Conservation (phyloP, 1,284 basidiomycete genomes). For the Austroboletus novae-zelandiae region DNA sequence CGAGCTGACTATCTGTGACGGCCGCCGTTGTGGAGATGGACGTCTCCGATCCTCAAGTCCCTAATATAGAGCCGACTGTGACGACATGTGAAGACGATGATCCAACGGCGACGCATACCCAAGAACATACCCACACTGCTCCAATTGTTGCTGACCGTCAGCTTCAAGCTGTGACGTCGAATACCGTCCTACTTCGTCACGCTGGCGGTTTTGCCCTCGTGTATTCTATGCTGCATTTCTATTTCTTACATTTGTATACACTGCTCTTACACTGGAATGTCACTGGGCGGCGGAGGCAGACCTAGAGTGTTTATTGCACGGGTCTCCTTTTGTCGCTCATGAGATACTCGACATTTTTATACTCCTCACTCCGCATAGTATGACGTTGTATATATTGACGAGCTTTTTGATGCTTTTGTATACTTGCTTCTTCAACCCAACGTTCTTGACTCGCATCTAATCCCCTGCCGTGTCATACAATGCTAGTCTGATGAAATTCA, state of each 20-base stretch:
- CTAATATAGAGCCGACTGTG: constrained; percentile 24
- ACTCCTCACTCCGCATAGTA: constrained; percentile 13
- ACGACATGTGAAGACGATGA: constrained; percentile 17
- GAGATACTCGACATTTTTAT: constrained; percentile 2
- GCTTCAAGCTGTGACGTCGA: constrained; percentile 22
- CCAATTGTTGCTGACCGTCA: constrained; percentile 19
- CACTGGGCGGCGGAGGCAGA: constrained; percentile 27
- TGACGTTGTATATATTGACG: constrained; percentile 32
- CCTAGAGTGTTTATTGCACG: constrained; percentile 16
- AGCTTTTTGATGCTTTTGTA: constrained; percentile 26
- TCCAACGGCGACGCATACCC: constrained; percentile 19
- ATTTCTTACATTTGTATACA: constrained; percentile 52
- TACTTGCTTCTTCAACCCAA: constrained; percentile 16
- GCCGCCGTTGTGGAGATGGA: constrained; percentile 20
- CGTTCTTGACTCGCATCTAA: constrained; percentile 33
- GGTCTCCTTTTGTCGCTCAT: constrained; percentile 2
- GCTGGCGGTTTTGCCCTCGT: constrained; percentile 41
- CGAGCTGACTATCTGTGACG: constrained; percentile 35
- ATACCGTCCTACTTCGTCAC: constrained; percentile 36
- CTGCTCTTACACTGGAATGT: constrained; percentile 42
- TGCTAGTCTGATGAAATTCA: constrained; percentile 11
- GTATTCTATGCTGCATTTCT: constrained; percentile 46
- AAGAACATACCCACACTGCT: constrained; percentile 18
- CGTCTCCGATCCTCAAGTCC: constrained; percentile 12
- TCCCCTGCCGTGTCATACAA: constrained; percentile 26